phyloP scores from a whole-genome alignment of 2,329 filamentous ascomycete genomes.

The Talaromyces funiculosus region DNA sequence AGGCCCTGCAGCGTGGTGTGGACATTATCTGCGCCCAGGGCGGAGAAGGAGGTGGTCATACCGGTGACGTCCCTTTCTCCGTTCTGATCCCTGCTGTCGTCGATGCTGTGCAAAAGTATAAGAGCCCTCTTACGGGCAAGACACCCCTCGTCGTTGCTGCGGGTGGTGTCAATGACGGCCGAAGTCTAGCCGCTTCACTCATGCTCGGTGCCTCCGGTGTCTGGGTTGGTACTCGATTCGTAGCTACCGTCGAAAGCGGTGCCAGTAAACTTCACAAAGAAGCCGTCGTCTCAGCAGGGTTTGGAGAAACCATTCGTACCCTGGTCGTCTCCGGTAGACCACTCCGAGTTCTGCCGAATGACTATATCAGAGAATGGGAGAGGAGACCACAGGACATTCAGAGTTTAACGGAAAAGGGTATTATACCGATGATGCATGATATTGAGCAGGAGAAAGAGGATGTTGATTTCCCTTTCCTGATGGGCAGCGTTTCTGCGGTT shows the following conservation, averaged over 20 bases:
- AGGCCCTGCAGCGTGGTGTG: constrained; percentile 78
- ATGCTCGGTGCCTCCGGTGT: constrained; percentile 86
- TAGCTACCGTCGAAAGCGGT: constrained; percentile 73
- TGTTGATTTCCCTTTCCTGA: constrained; percentile 78
- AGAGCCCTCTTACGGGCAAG: constrained; percentile 63
- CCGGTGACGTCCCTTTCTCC: constrained; percentile 78
- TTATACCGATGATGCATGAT: constrained; percentile 78
- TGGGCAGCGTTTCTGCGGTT: constrained; percentile 85
- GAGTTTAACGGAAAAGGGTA: constrained; percentile 66
- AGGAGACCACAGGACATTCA: constrained; percentile 66
- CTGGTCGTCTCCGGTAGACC: constrained; percentile 78
- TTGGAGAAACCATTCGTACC: constrained; percentile 75
- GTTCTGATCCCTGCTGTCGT: constrained; percentile 82
- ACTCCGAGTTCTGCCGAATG: constrained; percentile 72
- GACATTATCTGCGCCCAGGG: constrained; percentile 91
- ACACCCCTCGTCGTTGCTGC: constrained; percentile 79
- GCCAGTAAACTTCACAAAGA: constrained; percentile 78
- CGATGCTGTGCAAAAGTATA: constrained; percentile 71
- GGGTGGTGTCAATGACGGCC: constrained; percentile 78
- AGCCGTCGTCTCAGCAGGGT: constrained; percentile 71
- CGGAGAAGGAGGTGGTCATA: constrained; percentile 89
- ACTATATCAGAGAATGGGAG: constrained; percentile 80
- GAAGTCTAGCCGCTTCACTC: constrained; percentile 71
- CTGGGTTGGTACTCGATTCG: constrained; percentile 92
- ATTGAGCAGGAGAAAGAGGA: constrained; percentile 78